A percentile compares a stretch with the other conserved stretches of the same genome.
These are phyloP conservation scores for Collybiopsis luxurians DNA, from an alignment of 768 basidiomycete species.

Conservation along the genomic window DNA sequence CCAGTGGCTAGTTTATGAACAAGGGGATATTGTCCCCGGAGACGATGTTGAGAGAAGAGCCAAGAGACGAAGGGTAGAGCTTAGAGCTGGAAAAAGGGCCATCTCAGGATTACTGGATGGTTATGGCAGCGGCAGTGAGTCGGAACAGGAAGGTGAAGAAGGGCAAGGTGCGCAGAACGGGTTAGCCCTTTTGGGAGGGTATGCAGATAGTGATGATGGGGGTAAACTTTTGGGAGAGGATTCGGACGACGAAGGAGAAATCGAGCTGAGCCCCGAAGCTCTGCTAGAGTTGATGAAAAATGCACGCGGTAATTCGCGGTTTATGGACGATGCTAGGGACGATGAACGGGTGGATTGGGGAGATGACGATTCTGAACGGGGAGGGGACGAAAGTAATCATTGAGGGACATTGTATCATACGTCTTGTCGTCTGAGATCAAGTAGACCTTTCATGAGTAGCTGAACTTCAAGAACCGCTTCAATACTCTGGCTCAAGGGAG, in stretches of 20 bases:
- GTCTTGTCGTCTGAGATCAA: slow-evolving; percentile 76
- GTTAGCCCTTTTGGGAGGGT: slow-evolving; percentile 41
- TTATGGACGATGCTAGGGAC: slow-evolving; percentile 27
- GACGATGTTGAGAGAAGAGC: slow-evolving; percentile 26
- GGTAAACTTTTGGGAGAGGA: slow-evolving; percentile 31
- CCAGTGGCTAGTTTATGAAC: background rate
- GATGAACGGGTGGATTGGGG: slow-evolving; percentile 16
- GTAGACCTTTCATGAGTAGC: slow-evolving; percentile 77
- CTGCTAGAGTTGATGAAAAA: slow-evolving; percentile 42
- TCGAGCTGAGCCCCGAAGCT: slow-evolving; percentile 35
- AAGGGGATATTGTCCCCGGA: background rate
- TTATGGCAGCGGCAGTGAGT: slow-evolving; percentile 53
- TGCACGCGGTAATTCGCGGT: slow-evolving; percentile 28
- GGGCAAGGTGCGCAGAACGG: slow-evolving; percentile 27
- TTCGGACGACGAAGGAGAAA: slow-evolving; percentile 31
- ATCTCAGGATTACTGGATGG: slow-evolving; percentile 57
- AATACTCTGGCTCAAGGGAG: slow-evolving; percentile 65
- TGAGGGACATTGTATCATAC: slow-evolving; percentile 29
- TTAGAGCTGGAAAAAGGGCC: slow-evolving; percentile 48
- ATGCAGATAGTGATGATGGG: slow-evolving; percentile 48
- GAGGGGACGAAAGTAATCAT: slow-evolving; percentile 4
- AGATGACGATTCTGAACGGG: slow-evolving; percentile 29
- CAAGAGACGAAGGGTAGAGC: slow-evolving; percentile 60
- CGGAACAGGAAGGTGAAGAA: slow-evolving; percentile 28
- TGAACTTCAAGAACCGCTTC: slow-evolving; percentile 82